phyloP scores from a whole-genome alignment of 805 yeast genomes.

The Pichia eremophila region DNA sequence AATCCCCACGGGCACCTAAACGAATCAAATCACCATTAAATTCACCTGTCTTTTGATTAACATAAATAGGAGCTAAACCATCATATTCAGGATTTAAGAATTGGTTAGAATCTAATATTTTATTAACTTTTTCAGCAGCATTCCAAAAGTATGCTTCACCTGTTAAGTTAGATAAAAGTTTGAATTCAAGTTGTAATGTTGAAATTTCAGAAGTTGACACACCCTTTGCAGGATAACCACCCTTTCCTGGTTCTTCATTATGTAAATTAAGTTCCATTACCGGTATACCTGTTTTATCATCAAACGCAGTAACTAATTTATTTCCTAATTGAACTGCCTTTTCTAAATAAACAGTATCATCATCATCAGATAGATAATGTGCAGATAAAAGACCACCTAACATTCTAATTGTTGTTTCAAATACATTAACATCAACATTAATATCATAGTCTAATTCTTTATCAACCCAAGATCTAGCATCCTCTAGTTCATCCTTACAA shows the following conservation, averaged over 20 bases:
- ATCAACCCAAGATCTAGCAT: constrained; percentile 68
- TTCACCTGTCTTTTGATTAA: constrained; percentile 64
- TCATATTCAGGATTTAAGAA: constrained; percentile 34
- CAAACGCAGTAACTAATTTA: constrained; percentile 60
- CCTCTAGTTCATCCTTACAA: constrained; percentile 47
- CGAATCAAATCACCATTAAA: constrained; percentile 60
- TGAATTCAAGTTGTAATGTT: constrained; percentile 79
- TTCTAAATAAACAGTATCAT: constrained; percentile 44
- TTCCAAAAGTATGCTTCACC: constrained; percentile 77
- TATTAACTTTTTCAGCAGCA: constrained; percentile 63
- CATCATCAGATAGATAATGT: constrained; percentile 58
- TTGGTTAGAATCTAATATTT: constrained; percentile 53
- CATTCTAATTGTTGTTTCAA: constrained; percentile 94
- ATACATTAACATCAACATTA: constrained; percentile 69
- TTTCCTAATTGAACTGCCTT: constrained; percentile 77
- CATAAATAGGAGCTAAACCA: constrained; percentile 77
- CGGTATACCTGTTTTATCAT: constrained; percentile 61
- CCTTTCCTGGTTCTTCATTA: constrained; percentile 46
- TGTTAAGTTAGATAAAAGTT: constrained; percentile 69
- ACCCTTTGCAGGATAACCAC: constrained; percentile 58
- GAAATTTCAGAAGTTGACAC: constrained; percentile 89
- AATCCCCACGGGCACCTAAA: constrained; percentile 87
- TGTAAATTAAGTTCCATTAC: constrained; percentile 67
- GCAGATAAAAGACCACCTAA: constrained; percentile 89
- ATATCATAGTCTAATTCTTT: constrained; percentile 60